Conservation (phyloP, 495 filamentous ascomycete species). For the Rhizodiscina lignyota region DNA sequence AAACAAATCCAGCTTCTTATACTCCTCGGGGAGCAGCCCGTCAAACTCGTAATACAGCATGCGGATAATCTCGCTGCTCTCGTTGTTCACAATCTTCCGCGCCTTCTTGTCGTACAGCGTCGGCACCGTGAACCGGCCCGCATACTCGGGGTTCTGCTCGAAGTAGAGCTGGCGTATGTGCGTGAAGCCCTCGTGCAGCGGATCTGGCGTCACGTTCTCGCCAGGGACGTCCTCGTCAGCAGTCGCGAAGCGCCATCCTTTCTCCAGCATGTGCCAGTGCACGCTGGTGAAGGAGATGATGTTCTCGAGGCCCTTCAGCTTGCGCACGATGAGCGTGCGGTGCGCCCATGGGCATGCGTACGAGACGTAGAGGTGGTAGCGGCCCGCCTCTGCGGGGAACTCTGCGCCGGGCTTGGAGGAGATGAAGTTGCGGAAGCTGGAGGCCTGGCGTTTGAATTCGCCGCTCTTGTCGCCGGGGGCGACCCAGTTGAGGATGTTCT, state of each 20-base stretch:
- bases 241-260: slow-evolving; percentile 30
- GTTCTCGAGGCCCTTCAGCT: slow-evolving; percentile 51
- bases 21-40: slow-evolving; percentile 41
- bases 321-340: slow-evolving; percentile 47
- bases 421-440: slow-evolving; percentile 26
- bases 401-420: slow-evolving; percentile 37
- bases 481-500: slow-evolving; percentile 68
- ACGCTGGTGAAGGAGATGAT: slow-evolving; percentile 48
- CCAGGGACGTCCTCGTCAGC: slow-evolving; percentile 25
- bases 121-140: slow-evolving; percentile 65
- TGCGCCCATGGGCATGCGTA: slow-evolving; percentile 54
- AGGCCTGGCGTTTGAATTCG: slow-evolving; percentile 61
- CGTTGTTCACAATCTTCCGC: slow-evolving; percentile 65
- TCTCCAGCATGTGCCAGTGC: slow-evolving; percentile 48
- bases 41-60: slow-evolving; percentile 67
- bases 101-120: slow-evolving; percentile 60
- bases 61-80: slow-evolving; percentile 71
- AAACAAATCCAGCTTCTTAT: slow-evolving; percentile 45
- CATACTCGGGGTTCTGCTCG: slow-evolving; percentile 47
- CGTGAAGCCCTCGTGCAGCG: slow-evolving; percentile 40
- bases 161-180: slow-evolving; percentile 60
- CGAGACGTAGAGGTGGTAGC: slow-evolving; percentile 58
- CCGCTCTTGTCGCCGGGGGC: slow-evolving; percentile 53
- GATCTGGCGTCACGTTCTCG: slow-evolving; percentile 40
- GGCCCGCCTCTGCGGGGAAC: slow-evolving; percentile 49